Conservation (phyloP, 768 basidiomycete genomes). For the Macrolepiota albuminosa region DNA sequence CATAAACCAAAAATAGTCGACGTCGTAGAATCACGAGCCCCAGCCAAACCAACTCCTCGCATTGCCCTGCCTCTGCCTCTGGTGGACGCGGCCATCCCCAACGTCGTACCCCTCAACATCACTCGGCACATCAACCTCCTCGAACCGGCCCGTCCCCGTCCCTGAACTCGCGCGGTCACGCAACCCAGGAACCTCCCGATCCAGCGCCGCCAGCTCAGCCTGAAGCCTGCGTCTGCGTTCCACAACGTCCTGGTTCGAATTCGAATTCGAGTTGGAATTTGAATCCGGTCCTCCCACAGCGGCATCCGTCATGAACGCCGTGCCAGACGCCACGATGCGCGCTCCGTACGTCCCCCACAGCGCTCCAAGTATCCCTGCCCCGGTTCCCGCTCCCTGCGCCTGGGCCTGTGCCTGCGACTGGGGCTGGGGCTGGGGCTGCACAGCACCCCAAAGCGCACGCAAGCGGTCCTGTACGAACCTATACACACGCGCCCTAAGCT, state of each 20-base stretch:
- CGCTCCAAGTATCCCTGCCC: conserved; percentile 28
- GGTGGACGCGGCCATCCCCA: conserved; percentile 19
- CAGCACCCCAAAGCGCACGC: conserved; percentile 61
- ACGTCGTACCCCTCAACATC: conserved; percentile 64
- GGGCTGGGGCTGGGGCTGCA: conserved; percentile 20
- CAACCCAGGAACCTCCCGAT: not conserved
- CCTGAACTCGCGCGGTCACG: conserved; percentile 17
- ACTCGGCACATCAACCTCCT: conserved; percentile 68
- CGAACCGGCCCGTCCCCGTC: conserved; percentile 44
- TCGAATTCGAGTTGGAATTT: no score
- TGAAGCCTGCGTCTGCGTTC: conserved; percentile 50
- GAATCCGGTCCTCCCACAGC: not conserved
- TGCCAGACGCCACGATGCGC: conserved; percentile 59
- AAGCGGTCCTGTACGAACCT: conserved; percentile 60
- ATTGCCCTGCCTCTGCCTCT: conserved; percentile 7
- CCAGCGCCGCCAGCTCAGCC: conserved; percentile 48
- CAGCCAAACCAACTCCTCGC: no score
- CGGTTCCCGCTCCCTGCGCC: conserved; percentile 33
- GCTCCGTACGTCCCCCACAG: conserved; percentile 84
- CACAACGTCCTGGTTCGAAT: conserved; percentile 29
- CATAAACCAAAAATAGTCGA: no score
- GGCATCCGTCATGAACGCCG: conserved; percentile 50
- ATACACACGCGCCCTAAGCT: conserved; percentile 55
- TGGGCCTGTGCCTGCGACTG: conserved; percentile 32
- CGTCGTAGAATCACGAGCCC: no score